A percentile compares a stretch with the other conserved stretches of the same genome.
phyloP scores from a whole-genome alignment of 1,139 yeast species.

The Lodderomyces oxycetoniae region DNA sequence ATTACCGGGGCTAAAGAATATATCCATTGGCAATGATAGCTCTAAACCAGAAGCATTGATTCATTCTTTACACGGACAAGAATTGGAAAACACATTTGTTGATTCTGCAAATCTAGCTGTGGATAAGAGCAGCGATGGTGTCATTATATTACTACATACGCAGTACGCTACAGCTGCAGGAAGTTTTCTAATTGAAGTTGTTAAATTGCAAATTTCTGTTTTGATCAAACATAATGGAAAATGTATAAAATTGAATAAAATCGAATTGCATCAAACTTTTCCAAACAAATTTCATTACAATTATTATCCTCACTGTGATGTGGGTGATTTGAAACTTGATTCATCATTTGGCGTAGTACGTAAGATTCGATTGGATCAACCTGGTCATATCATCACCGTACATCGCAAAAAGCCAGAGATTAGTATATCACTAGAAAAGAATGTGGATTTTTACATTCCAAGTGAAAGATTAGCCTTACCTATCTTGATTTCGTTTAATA shows the following conservation, averaged over 20 bases:
- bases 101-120: conserved; percentile 11
- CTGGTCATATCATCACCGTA: conserved; percentile 14
- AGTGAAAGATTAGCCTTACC: conserved; percentile 28
- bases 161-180: conserved; percentile 26
- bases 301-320: not conserved
- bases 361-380: conserved; percentile 5
- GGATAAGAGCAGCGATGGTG: not conserved
- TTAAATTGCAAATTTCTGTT: conserved; percentile 15
- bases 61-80: conserved; percentile 9
- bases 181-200: conserved; percentile 16
- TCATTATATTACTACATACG: conserved; percentile 18
- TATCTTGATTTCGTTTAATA: conserved; percentile 15
- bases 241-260: conserved; percentile 12
- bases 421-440: conserved; percentile 8
- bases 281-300: not conserved
- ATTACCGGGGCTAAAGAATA: conserved; percentile 10
- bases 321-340: conserved; percentile 1
- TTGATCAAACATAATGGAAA: conserved; percentile 7
- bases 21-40: conserved; percentile 12
- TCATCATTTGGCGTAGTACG: conserved; percentile 4
- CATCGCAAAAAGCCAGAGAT: conserved; percentile 23
- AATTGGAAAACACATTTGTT: conserved; percentile 11
- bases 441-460: conserved; percentile 9
- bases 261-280: conserved; percentile 12
- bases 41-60: conserved; percentile 4